Conservation (phyloP, 106 monocot species). For the Acanthochlamys bracteata region DNA sequence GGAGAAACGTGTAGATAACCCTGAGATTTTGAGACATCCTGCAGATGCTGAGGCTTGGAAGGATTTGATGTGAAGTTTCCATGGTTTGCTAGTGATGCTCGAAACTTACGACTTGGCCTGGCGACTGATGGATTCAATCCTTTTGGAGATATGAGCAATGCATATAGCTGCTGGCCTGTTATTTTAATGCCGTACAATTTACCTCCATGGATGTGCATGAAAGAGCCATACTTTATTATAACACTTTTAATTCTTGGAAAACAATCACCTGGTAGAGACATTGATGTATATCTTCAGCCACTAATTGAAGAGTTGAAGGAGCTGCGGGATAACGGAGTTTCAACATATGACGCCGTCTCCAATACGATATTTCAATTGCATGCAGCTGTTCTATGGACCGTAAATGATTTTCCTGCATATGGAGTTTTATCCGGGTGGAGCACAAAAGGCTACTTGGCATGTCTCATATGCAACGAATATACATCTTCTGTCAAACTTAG, state of each 20-base stretch:
- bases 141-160: conserved; percentile 9
- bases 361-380: conserved; percentile 12
- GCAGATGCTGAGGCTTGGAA: conserved; percentile 7
- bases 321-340: background rate
- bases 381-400: conserved; percentile 18
- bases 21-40: conserved; percentile 8
- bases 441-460: conserved; percentile 14
- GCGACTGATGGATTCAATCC: conserved; percentile 17
- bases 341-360: conserved; percentile 9
- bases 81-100: conserved; percentile 2
- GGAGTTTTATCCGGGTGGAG: conserved; percentile 16
- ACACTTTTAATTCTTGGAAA: conserved; percentile 10
- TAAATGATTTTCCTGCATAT: conserved; percentile 21
- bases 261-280: conserved; percentile 5
- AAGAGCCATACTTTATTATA: background rate
- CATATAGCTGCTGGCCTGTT: conserved; percentile 13
- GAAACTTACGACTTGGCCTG: conserved; percentile 12
- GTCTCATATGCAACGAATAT: conserved; percentile 4
- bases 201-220: conserved; percentile 21
- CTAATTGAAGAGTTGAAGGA: conserved; percentile 12
- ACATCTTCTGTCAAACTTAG: background rate
- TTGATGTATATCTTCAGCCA: conserved; percentile 20
- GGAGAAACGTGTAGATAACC: conserved; percentile 1
- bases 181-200: conserved; percentile 17
- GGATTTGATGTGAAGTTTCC: background rate